Evolutionary conservation across 129 eudicot species (phyloP).

Genomic region (Flaveria sonorensis): DNA sequence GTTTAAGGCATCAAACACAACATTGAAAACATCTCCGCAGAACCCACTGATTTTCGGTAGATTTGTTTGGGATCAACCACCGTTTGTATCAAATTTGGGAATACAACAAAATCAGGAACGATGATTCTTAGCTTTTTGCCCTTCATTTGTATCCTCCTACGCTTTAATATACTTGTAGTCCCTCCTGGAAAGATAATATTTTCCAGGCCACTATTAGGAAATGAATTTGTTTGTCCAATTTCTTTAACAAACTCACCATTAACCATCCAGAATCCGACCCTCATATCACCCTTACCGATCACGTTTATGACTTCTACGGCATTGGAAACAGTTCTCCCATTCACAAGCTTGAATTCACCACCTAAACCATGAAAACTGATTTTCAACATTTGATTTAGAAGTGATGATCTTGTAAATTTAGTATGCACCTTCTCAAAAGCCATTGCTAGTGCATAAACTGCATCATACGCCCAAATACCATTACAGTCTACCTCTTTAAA

Average conservation of each 20-base stretch:
- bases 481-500: constrained; percentile 19
- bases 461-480: constrained; percentile 63
- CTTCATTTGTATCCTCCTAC: constrained; percentile 23
- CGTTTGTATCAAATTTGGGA: constrained; percentile 31
- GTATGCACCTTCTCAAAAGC: constrained; percentile 35
- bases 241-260: constrained; percentile 29
- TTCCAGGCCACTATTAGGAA: constrained; percentile 14
- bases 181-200: constrained; percentile 49
- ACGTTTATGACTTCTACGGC: constrained; percentile 45
- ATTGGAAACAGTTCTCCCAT: constrained; percentile 22
- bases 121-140: constrained; percentile 13
- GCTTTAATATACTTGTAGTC: constrained; percentile 15
- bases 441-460: constrained; percentile 47
- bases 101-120: background rate
- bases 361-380: constrained; percentile 44
- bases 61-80: constrained; percentile 38
- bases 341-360: constrained; percentile 46
- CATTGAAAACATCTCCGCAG: constrained; percentile 29
- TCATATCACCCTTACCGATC: constrained; percentile 40
- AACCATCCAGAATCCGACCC: constrained; percentile 52
- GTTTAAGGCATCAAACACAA: constrained; percentile 38
- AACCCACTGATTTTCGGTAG: constrained; percentile 28
- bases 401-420: background rate
- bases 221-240: background rate
- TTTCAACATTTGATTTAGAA: constrained; percentile 30